Percentiles rank a stretch among this genome's conserved stretches.
Evolutionary conservation across 139 green algal genomes (phyloP).

Genomic region (Haematococcus lacustris): DNA sequence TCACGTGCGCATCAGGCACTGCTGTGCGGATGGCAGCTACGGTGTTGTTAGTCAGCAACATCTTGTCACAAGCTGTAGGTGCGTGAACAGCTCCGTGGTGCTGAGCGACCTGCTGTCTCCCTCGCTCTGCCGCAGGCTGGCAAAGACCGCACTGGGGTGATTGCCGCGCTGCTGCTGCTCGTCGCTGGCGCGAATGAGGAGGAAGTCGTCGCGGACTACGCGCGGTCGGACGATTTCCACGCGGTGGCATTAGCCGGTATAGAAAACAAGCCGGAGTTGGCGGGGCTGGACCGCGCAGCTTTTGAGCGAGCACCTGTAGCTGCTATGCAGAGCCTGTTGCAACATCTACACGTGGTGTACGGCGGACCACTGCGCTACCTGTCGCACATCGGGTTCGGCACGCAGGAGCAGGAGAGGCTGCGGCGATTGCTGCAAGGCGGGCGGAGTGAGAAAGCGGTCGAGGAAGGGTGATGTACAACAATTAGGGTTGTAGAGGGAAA

Average conservation of each 20-base stretch:
- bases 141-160: slow-evolving; percentile 68
- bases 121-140: slow-evolving; percentile 20
- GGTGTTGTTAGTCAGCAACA: not conserved
- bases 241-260: slow-evolving; percentile 34
- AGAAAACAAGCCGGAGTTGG: slow-evolving; percentile 24
- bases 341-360: not conserved
- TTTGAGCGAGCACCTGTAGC: not conserved
- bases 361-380: not conserved
- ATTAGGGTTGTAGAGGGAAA: too few relatives aligned
- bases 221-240: slow-evolving; percentile 9
- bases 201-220: slow-evolving; percentile 29
- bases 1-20: not conserved
- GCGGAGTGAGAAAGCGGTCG: too few relatives aligned
- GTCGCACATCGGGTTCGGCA: slow-evolving; percentile 23
- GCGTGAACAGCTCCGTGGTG: not conserved
- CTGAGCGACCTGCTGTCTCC: not conserved
- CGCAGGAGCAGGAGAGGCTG: slow-evolving; percentile 14
- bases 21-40: not conserved
- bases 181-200: slow-evolving; percentile 33
- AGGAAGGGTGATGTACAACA: too few relatives aligned
- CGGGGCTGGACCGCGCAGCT: slow-evolving; percentile 19
- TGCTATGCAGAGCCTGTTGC: not conserved
- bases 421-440: too few relatives aligned
- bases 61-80: not conserved
- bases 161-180: slow-evolving; percentile 54